Evolutionary conservation across 129 eudicot species (phyloP).

Genomic region (Scalesia atractyloides): DNA sequence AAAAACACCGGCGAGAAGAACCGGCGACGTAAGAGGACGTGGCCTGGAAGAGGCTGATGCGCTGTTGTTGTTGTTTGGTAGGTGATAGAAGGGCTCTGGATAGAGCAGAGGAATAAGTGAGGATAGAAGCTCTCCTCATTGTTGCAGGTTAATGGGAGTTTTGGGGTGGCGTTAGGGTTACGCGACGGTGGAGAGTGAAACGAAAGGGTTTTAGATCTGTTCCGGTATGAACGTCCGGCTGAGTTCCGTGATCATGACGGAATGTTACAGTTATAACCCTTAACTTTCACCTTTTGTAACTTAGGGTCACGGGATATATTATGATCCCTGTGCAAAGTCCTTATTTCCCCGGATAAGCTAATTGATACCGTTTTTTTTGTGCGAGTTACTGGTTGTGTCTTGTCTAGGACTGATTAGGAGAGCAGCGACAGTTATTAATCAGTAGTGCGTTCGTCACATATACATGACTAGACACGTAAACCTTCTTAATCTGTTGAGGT

Average conservation of each 20-base stretch:
- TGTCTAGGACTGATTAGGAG: no score
- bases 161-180: conserved; percentile 21
- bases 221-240: conserved; percentile 18
- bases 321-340: no score
- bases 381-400: no score
- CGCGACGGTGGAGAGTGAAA: conserved; percentile 11
- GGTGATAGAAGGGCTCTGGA: conserved; percentile 10
- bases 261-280: not conserved
- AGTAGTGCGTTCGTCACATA: no score
- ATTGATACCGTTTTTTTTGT: no score
- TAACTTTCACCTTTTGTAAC: no score
- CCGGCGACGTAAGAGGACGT: not conserved
- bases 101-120: not conserved
- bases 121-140: not conserved
- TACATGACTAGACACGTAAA: no score
- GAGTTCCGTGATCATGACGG: conserved; percentile 7
- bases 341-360: no score
- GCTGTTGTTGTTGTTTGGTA: not conserved
- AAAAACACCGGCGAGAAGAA: conserved; percentile 40
- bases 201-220: conserved; percentile 16
- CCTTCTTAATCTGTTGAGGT: no score
- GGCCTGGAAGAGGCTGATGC: not conserved
- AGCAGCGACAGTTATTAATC: no score
- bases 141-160: conserved; percentile 3
- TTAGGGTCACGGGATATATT: no score